Evolutionary conservation across 495 filamentous ascomycete genomes (phyloP), one percentile per base, ranked within the genome.

Genomic region (Arthonia radiata): DNA sequence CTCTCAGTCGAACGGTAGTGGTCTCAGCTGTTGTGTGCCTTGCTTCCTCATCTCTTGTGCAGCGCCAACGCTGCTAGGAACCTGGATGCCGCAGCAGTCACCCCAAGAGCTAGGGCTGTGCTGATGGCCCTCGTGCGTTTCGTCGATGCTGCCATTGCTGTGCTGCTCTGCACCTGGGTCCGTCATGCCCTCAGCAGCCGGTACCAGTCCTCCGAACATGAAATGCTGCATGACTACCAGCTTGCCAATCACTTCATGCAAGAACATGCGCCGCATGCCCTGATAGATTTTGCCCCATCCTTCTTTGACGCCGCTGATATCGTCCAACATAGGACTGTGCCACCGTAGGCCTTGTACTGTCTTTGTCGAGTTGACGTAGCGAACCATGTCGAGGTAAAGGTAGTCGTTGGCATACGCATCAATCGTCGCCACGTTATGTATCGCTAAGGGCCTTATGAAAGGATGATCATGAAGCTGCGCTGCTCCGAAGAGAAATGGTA

Each of bases 211-310:
- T 57, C 89, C 86, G 46, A 99, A 99, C 15, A 89, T 42, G 42
- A 99, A 94, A 46, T 99, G 89, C 43, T 99, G 86, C 71, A 93
- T 92, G 22, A 99, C 86, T 4, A 89, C 89, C 29, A 94, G 44
- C 50, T 99, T 99, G 14, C 72, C 65, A 23, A 99, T 50, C 1
- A 99, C 82, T 46, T 99, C 89, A 22, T 65, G 71, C 25, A 81
- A 64, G 42, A 94, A 94, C 86, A 94, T 99, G 37, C 75, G 69
- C 36, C 74, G 61, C 86, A 99, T 92, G 5, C 86, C 86, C 12
- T 58, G 74, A 41, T 92, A 83, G 25, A 99, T 71, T 51, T 99
- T 94, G 29, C 37, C 52, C 86, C 86, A 99, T 31, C 57, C 75
- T 6, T 11, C 19, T 45, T 79, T 79, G 3, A 86, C 74, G n/a